Conservation (phyloP, 345 rosid genomes). For the Rhodamnia argentea region DNA sequence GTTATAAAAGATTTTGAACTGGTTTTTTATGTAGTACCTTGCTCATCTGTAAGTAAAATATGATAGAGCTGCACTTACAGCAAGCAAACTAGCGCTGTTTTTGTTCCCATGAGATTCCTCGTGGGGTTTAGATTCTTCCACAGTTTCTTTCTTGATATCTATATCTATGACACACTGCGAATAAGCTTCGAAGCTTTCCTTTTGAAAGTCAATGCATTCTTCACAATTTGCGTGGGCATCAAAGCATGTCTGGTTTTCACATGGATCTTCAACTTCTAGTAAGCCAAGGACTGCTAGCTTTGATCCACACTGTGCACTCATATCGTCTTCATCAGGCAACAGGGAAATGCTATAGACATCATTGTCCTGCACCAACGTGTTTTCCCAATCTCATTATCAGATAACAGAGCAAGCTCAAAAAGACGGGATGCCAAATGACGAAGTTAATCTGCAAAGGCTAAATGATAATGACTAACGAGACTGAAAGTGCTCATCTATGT, state of each 20-base stretch:
- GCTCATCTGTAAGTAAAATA: not conserved
- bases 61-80: slow-evolving; percentile 25
- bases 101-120: slow-evolving; percentile 30
- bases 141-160: slow-evolving; percentile 45
- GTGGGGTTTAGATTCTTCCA: slow-evolving; percentile 22
- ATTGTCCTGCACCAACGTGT: slow-evolving; percentile 30
- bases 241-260: slow-evolving; percentile 33
- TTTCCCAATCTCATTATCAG: not conserved
- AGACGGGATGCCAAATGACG: not conserved
- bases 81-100: slow-evolving; percentile 37
- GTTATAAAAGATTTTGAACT: not conserved
- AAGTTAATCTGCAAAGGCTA: not conserved
- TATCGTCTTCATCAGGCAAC: slow-evolving; percentile 48
- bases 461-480: not conserved
- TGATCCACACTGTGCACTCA: slow-evolving; percentile 22
- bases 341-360: slow-evolving; percentile 56
- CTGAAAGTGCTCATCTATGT: not conserved
- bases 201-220: slow-evolving; percentile 50
- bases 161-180: slow-evolving; percentile 60
- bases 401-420: not conserved
- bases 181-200: slow-evolving; percentile 42
- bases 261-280: slow-evolving; percentile 46
- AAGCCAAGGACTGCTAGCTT: slow-evolving; percentile 53
- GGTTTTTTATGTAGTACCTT: not conserved
- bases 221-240: slow-evolving; percentile 41